Base-by-base conservation (phyloP, 495 filamentous ascomycete genomes). In the Geoglossum glabrum region DNA sequence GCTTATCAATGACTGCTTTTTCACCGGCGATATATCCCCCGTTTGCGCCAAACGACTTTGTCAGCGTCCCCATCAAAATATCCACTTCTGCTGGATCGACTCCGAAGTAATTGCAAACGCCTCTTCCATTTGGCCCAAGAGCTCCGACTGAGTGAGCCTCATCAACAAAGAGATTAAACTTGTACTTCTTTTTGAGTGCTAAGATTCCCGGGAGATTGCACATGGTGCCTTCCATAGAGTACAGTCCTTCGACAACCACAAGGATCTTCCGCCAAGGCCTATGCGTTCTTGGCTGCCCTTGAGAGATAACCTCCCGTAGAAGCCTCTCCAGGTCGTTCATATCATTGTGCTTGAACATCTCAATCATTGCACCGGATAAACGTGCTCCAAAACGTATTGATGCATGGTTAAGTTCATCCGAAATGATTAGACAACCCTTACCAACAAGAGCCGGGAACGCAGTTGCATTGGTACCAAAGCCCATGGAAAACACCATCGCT, bases 161-260 rank as follows among this genome's bases (percentile, higher is more conserved):
- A 65, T 98, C 92, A 55, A 98, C 76, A 61, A 94, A 98, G 17
- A 98, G 78, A 65, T 86, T 74, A 73, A 94, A 97, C 75, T 94
- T 97, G 79, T 98, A 98, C 64, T 84, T 88, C 66, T 82, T 84
- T 75, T 92, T 95, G 63, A 98, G 76, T 38, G 73, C 75, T 59
- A 98, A 68, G 43, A 98, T 69, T 58, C 86, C 87, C 15, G 90
- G 92, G 30, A 98, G 79, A 64, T 98, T 90, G 68, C 84, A 87
- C 90, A 98, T 96, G 47, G 90, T 95, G 31, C 92, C 92, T 70
- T 98, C 92, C 92, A 98, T 98, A 1, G 90, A 96, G 73, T 98
- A 98, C 0, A 98, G 78, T 59, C 92, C 92, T 67, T 98, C 92
- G 38, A 98, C 87, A 34, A 90, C 89, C 54, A 98, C 87, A 50